phyloP scores from a whole-genome alignment of 768 basidiomycete species.

The Multifurca ochricompacta region DNA sequence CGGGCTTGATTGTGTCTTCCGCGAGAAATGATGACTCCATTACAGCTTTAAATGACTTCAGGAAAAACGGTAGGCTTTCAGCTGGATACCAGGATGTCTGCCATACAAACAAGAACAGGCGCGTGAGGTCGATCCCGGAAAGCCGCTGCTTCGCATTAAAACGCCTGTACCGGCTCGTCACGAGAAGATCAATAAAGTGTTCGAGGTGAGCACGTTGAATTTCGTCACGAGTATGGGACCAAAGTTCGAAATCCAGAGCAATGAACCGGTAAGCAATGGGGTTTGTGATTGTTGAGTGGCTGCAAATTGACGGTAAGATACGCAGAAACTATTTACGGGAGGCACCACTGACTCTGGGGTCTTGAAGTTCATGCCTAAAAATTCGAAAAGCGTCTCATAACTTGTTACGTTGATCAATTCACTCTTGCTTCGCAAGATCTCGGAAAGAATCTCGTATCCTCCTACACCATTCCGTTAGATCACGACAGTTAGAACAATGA shows the following conservation, averaged over 20 bases:
- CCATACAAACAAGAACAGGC: constrained; percentile 72
- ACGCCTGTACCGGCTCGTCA: constrained; percentile 59
- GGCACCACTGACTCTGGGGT: constrained; percentile 58
- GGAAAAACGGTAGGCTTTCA: constrained; percentile 41
- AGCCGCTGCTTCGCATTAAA: constrained; percentile 77
- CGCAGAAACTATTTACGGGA: background rate
- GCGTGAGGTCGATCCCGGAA: constrained; percentile 60
- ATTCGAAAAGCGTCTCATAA: constrained; percentile 79
- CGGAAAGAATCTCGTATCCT: constrained; percentile 81
- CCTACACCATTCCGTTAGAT: constrained; percentile 35
- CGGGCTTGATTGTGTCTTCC: constrained; percentile 74
- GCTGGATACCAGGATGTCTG: constrained; percentile 70
- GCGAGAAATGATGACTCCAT: constrained; percentile 61
- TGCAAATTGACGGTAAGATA: constrained; percentile 26
- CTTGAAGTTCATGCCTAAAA: constrained; percentile 77
- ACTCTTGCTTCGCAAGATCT: constrained; percentile 63
- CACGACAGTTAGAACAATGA: background rate
- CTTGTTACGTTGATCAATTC: constrained; percentile 69
- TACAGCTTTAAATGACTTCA: constrained; percentile 53
- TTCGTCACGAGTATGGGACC: constrained; percentile 63
- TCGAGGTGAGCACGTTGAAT: constrained; percentile 76
- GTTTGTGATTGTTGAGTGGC: constrained; percentile 78
- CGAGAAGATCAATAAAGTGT: constrained; percentile 71
- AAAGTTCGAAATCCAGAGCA: constrained; percentile 86
- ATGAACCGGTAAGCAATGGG: constrained; percentile 73